A percentile compares a stretch with the other conserved stretches of the same genome.
phyloP scores from a whole-genome alignment of 148 eudicot species.

The Silene latifolia region DNA sequence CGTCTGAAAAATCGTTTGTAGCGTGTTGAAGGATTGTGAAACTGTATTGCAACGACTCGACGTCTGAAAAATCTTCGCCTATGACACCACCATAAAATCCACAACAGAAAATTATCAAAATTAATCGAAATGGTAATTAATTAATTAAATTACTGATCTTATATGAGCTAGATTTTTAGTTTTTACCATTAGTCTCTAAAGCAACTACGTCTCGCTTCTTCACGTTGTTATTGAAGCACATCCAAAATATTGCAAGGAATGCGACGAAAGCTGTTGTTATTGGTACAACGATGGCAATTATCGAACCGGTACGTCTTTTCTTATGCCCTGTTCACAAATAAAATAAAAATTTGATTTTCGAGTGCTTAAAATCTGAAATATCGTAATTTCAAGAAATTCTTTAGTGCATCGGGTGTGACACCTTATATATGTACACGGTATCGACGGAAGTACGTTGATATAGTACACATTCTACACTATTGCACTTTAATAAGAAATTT shows the following conservation, averaged over 20 bases:
- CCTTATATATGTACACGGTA: too few relatives aligned
- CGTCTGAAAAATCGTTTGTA: constrained; percentile 20
- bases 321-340: constrained; percentile 3
- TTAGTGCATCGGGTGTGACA: neutral
- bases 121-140: neutral
- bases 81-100: neutral
- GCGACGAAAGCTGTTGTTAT: neutral
- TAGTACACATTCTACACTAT: too few relatives aligned
- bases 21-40: constrained; percentile 24
- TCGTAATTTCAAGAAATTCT: neutral
- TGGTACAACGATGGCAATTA: constrained; percentile 17
- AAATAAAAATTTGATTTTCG: neutral
- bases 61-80: constrained; percentile 13
- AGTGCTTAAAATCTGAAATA: neutral
- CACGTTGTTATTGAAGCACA: neutral
- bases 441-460: neutral
- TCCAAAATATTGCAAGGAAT: neutral
- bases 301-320: neutral
- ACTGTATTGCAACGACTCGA: constrained; percentile 21
- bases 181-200: constrained; percentile 11
- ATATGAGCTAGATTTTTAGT: neutral
- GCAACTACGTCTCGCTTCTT: neutral
- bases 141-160: neutral
- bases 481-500: too few relatives aligned
- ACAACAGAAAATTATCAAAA: neutral